phyloP scores from a whole-genome alignment of 108 stramenopile species.

The Epithemia pelagica region DNA sequence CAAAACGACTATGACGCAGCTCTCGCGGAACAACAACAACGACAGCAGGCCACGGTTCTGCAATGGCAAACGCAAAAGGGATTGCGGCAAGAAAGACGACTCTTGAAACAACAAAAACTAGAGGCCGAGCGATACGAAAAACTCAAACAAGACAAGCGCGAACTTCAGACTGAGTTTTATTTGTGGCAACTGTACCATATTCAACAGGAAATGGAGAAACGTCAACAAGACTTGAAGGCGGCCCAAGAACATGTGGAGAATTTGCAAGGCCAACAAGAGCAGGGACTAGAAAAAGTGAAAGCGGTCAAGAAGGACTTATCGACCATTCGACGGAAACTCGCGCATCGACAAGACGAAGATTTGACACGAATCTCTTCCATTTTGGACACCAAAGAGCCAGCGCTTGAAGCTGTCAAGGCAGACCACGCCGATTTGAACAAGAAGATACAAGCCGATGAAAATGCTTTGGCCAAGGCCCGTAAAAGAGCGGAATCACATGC shows the following conservation, averaged over 20 bases:
- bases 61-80: constrained; percentile 89
- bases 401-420: constrained; percentile 59
- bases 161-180: constrained; percentile 76
- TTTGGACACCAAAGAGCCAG: constrained; percentile 66
- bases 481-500: constrained; percentile 51
- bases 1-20: constrained; percentile 79
- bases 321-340: constrained; percentile 41
- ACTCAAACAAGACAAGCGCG: constrained; percentile 55
- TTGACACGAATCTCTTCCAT: constrained; percentile 46
- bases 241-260: constrained; percentile 55
- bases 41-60: constrained; percentile 80
- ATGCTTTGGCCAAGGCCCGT: constrained; percentile 46
- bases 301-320: constrained; percentile 64
- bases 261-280: constrained; percentile 42
- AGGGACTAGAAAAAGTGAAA: constrained; percentile 51
- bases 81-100: constrained; percentile 71
- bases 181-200: constrained; percentile 93
- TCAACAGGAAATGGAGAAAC: constrained; percentile 70
- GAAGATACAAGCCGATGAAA: constrained; percentile 51
- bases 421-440: constrained; percentile 63
- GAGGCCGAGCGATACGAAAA: constrained; percentile 85
- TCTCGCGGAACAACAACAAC: constrained; percentile 73
- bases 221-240: constrained; percentile 45
- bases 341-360: constrained; percentile 66
- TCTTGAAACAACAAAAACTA: constrained; percentile 92